Conservation (phyloP, 108 stramenopile species). For the Cylindrotheca closterium region DNA sequence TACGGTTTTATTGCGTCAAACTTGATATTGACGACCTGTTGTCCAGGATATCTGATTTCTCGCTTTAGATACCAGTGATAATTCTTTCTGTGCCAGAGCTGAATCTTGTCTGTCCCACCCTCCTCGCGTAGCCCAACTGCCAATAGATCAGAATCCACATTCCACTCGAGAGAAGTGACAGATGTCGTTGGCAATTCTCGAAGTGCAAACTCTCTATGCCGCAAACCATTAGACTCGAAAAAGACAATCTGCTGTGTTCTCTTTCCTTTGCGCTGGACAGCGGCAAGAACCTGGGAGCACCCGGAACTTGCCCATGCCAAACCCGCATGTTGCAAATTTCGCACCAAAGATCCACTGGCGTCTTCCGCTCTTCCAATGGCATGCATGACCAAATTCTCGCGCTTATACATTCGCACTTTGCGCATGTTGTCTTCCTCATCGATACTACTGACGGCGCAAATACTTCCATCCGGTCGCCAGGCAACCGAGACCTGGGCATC, state of each 20-base stretch:
- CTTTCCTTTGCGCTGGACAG: conserved; percentile 63
- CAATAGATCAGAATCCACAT: conserved; percentile 70
- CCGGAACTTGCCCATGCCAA: conserved; percentile 76
- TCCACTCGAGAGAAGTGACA: conserved; percentile 62
- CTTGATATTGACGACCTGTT: conserved; percentile 14
- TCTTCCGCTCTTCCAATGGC: conserved; percentile 79
- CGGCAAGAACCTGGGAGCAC: conserved; percentile 75
- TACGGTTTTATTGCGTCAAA: conserved; percentile 70
- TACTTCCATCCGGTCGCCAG: conserved; percentile 78
- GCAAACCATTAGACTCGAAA: conserved; percentile 87
- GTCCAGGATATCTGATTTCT: conserved; percentile 51
- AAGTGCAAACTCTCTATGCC: conserved; percentile 76
- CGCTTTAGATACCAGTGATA: conserved; percentile 92
- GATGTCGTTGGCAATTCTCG: conserved; percentile 23
- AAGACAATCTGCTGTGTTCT: conserved; percentile 73
- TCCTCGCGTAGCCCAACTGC: conserved; percentile 50
- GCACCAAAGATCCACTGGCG: conserved; percentile 75
- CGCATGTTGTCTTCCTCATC: conserved; percentile 54
- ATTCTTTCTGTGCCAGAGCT: conserved; percentile 85
- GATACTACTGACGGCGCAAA: conserved; percentile 66
- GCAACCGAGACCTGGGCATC: conserved; percentile 52
- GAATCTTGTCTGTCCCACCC: conserved; percentile 54
- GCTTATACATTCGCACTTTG: conserved; percentile 68
- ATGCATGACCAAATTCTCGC: conserved; percentile 57
- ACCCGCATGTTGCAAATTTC: conserved; percentile 48